Conservation (phyloP, 2,329 filamentous ascomycete genomes). For the Pseudogymnoascus sp. region DNA sequence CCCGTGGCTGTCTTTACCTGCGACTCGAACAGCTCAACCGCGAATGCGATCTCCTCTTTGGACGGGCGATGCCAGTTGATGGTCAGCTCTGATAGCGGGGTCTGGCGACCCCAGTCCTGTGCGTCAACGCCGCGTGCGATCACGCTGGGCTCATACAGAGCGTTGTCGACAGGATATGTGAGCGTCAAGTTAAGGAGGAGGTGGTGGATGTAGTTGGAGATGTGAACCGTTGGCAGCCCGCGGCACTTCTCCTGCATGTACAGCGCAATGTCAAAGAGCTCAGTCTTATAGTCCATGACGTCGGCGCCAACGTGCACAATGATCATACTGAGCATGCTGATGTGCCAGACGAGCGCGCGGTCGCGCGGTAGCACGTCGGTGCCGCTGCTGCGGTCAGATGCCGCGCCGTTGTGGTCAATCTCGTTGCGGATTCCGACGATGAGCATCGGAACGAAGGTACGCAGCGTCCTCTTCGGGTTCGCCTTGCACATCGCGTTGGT, state of each 20-base stretch:
- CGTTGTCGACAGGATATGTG: slow-evolving; percentile 85
- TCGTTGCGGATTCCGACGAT: slow-evolving; percentile 89
- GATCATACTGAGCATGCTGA: slow-evolving; percentile 96
- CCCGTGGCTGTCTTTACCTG: slow-evolving; percentile 70
- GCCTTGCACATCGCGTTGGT: slow-evolving; percentile 95
- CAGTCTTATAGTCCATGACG: slow-evolving; percentile 78
- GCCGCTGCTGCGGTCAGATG: slow-evolving; percentile 87
- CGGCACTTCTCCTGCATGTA: slow-evolving; percentile 97
- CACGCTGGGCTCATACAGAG: slow-evolving; percentile 73
- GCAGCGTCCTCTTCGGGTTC: slow-evolving; percentile 85
- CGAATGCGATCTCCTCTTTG: slow-evolving; percentile 74
- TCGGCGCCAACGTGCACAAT: slow-evolving; percentile 91
- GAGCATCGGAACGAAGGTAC: slow-evolving; percentile 81
- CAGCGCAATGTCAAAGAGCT: slow-evolving; percentile 81
- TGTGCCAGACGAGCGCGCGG: slow-evolving; percentile 88
- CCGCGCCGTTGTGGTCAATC: slow-evolving; percentile 93
- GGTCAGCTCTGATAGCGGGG: slow-evolving; percentile 64
- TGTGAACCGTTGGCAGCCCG: slow-evolving; percentile 87
- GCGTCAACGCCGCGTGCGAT: slow-evolving; percentile 63
- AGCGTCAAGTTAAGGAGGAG: slow-evolving; percentile 88
- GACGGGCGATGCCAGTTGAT: slow-evolving; percentile 88
- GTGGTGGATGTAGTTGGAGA: slow-evolving; percentile 97
- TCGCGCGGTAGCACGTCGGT: slow-evolving; percentile 90
- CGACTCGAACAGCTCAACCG: slow-evolving; percentile 77
- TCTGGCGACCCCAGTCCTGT: slow-evolving; percentile 75